Evolutionary conservation across 177 flowering plant genomes (phyloP).

Genomic region (Vitis hybrid): DNA sequence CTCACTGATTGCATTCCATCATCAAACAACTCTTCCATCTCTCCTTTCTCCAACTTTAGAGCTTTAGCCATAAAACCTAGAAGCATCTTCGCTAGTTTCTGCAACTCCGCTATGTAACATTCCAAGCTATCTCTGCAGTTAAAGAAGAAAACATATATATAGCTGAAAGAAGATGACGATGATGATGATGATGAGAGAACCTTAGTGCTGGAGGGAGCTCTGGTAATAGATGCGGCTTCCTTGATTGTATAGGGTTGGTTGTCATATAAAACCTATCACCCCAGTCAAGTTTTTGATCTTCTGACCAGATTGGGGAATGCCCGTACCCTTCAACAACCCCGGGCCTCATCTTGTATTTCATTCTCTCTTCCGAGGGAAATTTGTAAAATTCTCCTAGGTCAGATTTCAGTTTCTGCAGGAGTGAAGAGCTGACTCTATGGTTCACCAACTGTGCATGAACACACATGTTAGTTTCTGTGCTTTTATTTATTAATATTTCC

Average conservation of each 20-base stretch:
- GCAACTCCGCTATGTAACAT: slow-evolving; percentile 25
- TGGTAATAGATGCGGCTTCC: slow-evolving; percentile 42
- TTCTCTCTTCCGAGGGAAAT: slow-evolving; percentile 35
- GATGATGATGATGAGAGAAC: slow-evolving; percentile 14
- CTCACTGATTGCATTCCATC: slow-evolving; percentile 42
- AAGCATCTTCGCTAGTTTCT: slow-evolving; percentile 23
- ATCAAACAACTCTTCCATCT: slow-evolving; percentile 23
- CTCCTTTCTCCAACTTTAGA: slow-evolving; percentile 19
- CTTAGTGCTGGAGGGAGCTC: slow-evolving; percentile 37
- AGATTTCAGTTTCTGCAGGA: slow-evolving; percentile 26
- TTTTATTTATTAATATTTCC: neutral
- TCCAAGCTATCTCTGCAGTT: slow-evolving; percentile 31
- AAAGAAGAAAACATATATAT: neutral
- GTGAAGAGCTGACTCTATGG: slow-evolving; percentile 33
- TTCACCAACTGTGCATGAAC: slow-evolving; percentile 29
- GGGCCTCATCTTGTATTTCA: slow-evolving; percentile 15
- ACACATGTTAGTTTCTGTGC: neutral
- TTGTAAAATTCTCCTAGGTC: slow-evolving; percentile 28
- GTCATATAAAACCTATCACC: slow-evolving; percentile 25
- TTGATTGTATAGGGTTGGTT: slow-evolving; percentile 26
- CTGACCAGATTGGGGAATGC: neutral
- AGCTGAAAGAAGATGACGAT: neutral
- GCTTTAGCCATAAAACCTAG: slow-evolving; percentile 20
- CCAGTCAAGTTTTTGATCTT: slow-evolving; percentile 33
- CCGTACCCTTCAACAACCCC: slow-evolving; percentile 40